Percentiles rank a stretch among this genome's conserved stretches.
Conservation (phyloP, 441 rosid genomes). For the Kokia cookei region DNA sequence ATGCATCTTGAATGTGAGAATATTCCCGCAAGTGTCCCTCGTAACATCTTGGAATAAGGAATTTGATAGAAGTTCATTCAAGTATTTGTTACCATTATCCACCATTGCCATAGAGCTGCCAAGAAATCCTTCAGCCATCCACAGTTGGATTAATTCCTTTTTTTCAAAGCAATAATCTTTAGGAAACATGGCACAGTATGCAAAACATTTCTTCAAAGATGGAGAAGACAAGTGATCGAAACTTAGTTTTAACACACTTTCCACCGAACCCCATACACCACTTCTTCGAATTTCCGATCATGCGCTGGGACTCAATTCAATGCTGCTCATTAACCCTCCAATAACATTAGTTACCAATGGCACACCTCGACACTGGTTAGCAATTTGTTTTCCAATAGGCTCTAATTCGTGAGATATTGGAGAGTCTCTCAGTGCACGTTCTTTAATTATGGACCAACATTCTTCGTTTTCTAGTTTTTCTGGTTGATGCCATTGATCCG, state of each 20-base stretch:
- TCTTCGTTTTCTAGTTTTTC: neutral
- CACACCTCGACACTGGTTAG: conserved; percentile 15
- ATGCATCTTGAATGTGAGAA: neutral
- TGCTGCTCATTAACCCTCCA: conserved; percentile 7
- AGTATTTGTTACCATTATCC: neutral
- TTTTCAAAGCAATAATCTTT: neutral
- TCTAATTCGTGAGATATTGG: neutral
- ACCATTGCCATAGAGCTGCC: neutral
- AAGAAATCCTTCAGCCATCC: conserved; percentile 23
- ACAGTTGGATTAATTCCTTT: conserved; percentile 6
- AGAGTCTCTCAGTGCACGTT: neutral
- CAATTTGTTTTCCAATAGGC: conserved; percentile 18
- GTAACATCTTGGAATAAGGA: neutral
- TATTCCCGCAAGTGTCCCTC: neutral
- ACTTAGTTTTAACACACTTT: neutral
- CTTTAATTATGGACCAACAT: neutral
- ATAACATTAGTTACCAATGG: conserved; percentile 21
- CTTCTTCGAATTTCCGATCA: neutral
- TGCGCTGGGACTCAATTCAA: neutral
- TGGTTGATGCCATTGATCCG: neutral
- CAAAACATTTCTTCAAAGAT: neutral
- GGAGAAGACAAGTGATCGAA: neutral
- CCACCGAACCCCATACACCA: neutral
- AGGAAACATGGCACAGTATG: conserved; percentile 16
- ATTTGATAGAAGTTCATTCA: neutral